Conservation (phyloP, 345 rosid species). For the Linum trigynum region DNA sequence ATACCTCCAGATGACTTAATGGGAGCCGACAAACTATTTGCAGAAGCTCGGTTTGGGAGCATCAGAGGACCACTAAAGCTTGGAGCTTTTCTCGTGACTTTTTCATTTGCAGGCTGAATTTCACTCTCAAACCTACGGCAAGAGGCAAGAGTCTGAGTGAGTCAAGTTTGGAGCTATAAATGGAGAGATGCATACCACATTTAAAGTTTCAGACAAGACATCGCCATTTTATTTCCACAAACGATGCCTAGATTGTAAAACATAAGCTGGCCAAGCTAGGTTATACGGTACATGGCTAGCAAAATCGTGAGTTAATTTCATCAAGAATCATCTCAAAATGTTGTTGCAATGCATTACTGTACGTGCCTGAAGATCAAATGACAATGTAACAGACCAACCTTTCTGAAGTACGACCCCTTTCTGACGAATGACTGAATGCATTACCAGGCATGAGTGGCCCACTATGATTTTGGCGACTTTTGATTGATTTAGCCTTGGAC, state of each 20-base stretch:
- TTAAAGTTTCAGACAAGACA: no score
- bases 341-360: not conserved
- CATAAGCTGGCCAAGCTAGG: no score
- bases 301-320: no score
- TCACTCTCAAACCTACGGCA: conserved; percentile 57
- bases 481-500: conserved; percentile 39
- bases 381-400: conserved; percentile 41
- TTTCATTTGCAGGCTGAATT: conserved; percentile 36
- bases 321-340: no score
- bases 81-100: conserved; percentile 48
- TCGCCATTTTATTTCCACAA: not conserved
- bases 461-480: conserved; percentile 72
- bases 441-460: conserved; percentile 72
- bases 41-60: conserved; percentile 94
- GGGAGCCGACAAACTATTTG: conserved; percentile 98
- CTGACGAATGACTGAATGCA: conserved; percentile 52
- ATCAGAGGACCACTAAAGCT: conserved; percentile 94
- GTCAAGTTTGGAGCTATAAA: conserved; percentile 6
- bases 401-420: conserved; percentile 41
- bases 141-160: conserved; percentile 4
- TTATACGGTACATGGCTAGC: no score
- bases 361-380: conserved; percentile 2
- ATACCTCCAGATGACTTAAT: conserved; percentile 90
- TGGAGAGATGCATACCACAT: not conserved
- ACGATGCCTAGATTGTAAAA: no score